A percentile compares a stretch with the other conserved stretches of the same genome.
These are phyloP conservation scores for Chalciporus sp. DNA, from an alignment of 1,284 basidiomycete genomes.

Conservation along the genomic window DNA sequence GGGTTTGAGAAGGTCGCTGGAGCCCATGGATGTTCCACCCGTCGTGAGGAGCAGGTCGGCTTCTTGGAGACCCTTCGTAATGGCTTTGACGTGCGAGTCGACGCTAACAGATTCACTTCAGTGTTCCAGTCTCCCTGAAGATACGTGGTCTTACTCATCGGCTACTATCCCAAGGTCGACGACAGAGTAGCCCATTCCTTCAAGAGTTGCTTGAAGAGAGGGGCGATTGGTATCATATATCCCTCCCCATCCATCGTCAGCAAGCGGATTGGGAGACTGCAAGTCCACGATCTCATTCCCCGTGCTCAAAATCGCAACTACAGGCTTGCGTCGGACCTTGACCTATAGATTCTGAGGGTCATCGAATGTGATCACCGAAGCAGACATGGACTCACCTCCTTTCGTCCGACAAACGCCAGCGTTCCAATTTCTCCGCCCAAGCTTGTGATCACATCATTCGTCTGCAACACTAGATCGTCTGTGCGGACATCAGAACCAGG, in stretches of 20 bases:
- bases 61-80: conserved; percentile 56
- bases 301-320: conserved; percentile 81
- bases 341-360: conserved; percentile 45
- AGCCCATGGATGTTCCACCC: conserved; percentile 90
- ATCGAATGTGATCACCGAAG: neutral
- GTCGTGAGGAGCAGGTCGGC: conserved; percentile 84
- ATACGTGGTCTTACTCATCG: conserved; percentile 53
- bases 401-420: conserved; percentile 75
- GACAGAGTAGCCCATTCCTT: conserved; percentile 76
- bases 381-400: conserved; percentile 48
- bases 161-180: conserved; percentile 80
- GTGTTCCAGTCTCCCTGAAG: neutral
- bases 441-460: conserved; percentile 61
- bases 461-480: conserved; percentile 69
- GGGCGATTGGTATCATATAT: conserved; percentile 87
- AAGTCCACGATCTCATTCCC: conserved; percentile 83
- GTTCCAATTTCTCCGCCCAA: conserved; percentile 88
- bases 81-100: conserved; percentile 58
- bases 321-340: conserved; percentile 67
- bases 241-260: conserved; percentile 60
- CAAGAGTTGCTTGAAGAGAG: conserved; percentile 68
- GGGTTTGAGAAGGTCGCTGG: conserved; percentile 84
- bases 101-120: conserved; percentile 44
- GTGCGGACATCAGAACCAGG: conserved; percentile 74
- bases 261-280: conserved; percentile 40